Percentiles rank a stretch among this genome's conserved stretches.
Conservation (phyloP, 2,329 filamentous ascomycete genomes). For the Dichotomopilus funicola region DNA sequence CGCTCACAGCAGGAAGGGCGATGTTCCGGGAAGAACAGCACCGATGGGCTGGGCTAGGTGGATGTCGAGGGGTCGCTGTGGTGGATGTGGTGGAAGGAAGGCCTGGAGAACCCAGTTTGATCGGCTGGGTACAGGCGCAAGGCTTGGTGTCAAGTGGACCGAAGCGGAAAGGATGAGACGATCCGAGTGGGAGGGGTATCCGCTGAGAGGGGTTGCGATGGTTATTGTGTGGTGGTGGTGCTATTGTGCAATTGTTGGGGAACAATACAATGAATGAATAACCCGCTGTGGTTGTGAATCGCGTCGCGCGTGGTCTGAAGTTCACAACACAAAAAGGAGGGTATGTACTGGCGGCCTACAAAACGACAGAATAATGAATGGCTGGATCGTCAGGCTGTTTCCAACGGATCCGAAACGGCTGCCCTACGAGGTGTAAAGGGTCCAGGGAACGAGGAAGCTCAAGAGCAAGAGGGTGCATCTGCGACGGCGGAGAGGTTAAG, state of each 20-base stretch:
- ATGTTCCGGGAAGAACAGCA: not conserved
- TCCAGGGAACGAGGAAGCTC: constrained; percentile 8
- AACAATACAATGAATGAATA: constrained; percentile 11
- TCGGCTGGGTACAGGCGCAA: constrained; percentile 19
- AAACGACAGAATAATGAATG: constrained; percentile 4
- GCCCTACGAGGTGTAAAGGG: constrained; percentile 8
- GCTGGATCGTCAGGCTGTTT: constrained; percentile 9
- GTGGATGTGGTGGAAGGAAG: not conserved
- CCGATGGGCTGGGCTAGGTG: not conserved
- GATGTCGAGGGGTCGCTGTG: not conserved
- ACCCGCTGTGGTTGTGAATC: constrained; percentile 6
- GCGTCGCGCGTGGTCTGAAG: not conserved
- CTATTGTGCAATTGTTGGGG: constrained; percentile 8
- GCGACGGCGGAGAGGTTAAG: constrained; percentile 15
- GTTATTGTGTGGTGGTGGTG: not conserved
- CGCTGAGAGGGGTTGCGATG: not conserved
- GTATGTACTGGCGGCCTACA: too few relatives aligned
- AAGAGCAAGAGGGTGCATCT: constrained; percentile 10
- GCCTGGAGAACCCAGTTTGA: constrained; percentile 20
- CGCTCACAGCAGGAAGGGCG: not conserved
- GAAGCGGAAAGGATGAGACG: constrained; percentile 19
- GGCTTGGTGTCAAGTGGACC: constrained; percentile 17
- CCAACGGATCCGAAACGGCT: constrained; percentile 11
- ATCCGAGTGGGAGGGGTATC: not conserved
- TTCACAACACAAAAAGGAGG: too few relatives aligned